These are phyloP conservation scores for Dovyalis caffra DNA, from an alignment of 345 rosid species.

Conservation along the genomic window DNA sequence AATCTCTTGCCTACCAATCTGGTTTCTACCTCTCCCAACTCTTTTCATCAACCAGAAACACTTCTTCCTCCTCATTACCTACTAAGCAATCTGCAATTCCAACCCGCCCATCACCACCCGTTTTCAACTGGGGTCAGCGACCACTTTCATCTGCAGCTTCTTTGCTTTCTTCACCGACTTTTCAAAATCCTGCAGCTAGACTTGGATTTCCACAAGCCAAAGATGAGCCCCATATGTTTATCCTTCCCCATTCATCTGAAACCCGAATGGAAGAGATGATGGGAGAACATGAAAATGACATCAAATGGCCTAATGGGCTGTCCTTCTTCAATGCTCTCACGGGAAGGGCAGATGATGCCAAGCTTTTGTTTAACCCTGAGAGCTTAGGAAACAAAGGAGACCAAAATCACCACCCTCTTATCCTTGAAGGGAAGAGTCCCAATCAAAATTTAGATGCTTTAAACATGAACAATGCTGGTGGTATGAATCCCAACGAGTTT, in stretches of 20 bases:
- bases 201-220: conserved; percentile 56
- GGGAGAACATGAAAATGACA: conserved; percentile 72
- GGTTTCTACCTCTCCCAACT: conserved; percentile 93
- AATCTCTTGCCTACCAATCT: conserved; percentile 89
- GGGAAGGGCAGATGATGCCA: conserved; percentile 66
- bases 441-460: conserved; percentile 52
- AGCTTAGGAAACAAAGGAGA: conserved; percentile 47
- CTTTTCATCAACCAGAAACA: conserved; percentile 63
- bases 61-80: conserved; percentile 54
- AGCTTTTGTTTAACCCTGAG: conserved; percentile 67
- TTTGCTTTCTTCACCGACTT: conserved; percentile 60
- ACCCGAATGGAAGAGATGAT: conserved; percentile 50
- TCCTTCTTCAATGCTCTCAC: conserved; percentile 80
- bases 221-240: conserved; percentile 73
- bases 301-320: conserved; percentile 89
- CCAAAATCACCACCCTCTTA: conserved; percentile 30
- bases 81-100: conserved; percentile 57
- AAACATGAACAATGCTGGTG: conserved; percentile 19
- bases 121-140: conserved; percentile 64
- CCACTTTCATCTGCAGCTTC: conserved; percentile 46
- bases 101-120: conserved; percentile 52
- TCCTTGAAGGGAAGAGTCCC: conserved; percentile 34
- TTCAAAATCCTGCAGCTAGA: conserved; percentile 50
- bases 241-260: conserved; percentile 52
- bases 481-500: conserved; percentile 57